Evolutionary conservation across 2,329 filamentous ascomycete genomes (phyloP).

Genomic region (Colletotrichum horii): DNA sequence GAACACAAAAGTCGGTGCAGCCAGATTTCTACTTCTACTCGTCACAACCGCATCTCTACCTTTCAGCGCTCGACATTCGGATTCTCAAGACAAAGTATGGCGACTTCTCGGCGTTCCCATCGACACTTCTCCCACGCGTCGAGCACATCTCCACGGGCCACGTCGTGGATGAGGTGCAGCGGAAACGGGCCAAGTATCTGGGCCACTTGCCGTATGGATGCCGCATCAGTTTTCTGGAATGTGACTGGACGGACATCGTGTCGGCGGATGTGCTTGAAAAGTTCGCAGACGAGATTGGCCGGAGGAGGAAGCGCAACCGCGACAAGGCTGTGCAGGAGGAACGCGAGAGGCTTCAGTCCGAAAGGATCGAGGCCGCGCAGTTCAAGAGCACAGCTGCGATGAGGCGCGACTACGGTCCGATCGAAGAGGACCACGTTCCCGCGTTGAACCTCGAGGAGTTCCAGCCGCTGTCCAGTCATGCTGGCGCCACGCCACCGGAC

Average conservation of each 20-base stretch:
- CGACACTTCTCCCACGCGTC: constrained; percentile 83
- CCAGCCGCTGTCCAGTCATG: constrained; percentile 60
- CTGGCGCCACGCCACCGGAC: constrained; percentile 59
- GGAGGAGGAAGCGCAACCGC: constrained; percentile 74
- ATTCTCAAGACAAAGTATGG: constrained; percentile 91
- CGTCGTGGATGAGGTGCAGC: constrained; percentile 82
- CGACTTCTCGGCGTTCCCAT: constrained; percentile 80
- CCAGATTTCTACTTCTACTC: constrained; percentile 86
- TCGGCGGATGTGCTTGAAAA: constrained; percentile 73
- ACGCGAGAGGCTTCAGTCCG: constrained; percentile 81
- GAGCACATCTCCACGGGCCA: constrained; percentile 90
- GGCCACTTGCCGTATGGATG: constrained; percentile 89
- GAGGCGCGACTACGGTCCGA: constrained; percentile 41
- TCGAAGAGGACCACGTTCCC: constrained; percentile 44
- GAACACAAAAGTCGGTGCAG: constrained; percentile 24
- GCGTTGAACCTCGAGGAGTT: constrained; percentile 66
- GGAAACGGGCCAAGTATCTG: constrained; percentile 86
- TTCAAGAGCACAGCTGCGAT: constrained; percentile 58
- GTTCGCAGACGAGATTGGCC: constrained; percentile 79
- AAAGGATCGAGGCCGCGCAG: constrained; percentile 77
- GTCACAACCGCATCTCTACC: constrained; percentile 84
- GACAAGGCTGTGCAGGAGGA: constrained; percentile 90
- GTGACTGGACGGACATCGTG: constrained; percentile 93
- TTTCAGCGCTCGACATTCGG: constrained; percentile 89
- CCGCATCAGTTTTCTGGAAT: constrained; percentile 89